Evolutionary conservation across 2,329 filamentous ascomycete genomes (phyloP).

Genomic region (Seiridium unicorne): DNA sequence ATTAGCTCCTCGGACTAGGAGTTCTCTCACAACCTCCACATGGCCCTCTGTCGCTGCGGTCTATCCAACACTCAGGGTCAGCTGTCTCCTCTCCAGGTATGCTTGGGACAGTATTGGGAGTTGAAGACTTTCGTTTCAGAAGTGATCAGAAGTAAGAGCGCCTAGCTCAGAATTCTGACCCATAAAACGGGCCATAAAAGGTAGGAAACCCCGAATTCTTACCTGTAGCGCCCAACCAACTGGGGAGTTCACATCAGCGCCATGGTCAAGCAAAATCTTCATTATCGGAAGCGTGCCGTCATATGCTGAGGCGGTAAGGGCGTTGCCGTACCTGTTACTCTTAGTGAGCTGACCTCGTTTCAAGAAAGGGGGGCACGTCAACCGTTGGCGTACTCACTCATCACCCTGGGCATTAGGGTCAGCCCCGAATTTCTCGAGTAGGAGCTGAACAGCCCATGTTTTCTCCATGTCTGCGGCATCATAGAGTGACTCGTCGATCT

Average conservation of each 20-base stretch:
- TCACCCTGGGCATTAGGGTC: conserved; percentile 36
- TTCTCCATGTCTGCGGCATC: conserved; percentile 38
- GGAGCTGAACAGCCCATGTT: conserved; percentile 31
- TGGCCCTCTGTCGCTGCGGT: conserved; percentile 34
- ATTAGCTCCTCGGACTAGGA: conserved; percentile 32
- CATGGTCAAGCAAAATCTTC: conserved; percentile 28
- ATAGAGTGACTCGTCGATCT: conserved; percentile 33
- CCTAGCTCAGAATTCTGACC: no score
- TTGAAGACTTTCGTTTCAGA: no score
- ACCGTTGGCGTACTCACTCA: conserved; percentile 25
- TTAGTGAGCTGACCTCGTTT: not conserved
- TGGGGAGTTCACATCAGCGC: conserved; percentile 31
- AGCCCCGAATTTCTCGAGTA: conserved; percentile 32
- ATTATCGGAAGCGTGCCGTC: conserved; percentile 33
- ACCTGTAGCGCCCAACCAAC: conserved; percentile 35
- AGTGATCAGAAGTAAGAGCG: no score
- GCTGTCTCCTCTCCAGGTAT: no score
- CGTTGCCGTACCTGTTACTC: conserved; percentile 28
- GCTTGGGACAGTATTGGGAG: no score
- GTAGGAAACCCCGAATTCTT: no score
- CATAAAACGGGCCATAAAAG: no score
- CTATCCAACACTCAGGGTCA: not conserved
- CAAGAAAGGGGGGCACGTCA: not conserved
- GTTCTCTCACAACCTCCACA: conserved; percentile 29
- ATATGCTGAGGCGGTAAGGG: conserved; percentile 36